Base-by-base conservation (phyloP, 495 filamentous ascomycete species). In the Poronia punctata region DNA sequence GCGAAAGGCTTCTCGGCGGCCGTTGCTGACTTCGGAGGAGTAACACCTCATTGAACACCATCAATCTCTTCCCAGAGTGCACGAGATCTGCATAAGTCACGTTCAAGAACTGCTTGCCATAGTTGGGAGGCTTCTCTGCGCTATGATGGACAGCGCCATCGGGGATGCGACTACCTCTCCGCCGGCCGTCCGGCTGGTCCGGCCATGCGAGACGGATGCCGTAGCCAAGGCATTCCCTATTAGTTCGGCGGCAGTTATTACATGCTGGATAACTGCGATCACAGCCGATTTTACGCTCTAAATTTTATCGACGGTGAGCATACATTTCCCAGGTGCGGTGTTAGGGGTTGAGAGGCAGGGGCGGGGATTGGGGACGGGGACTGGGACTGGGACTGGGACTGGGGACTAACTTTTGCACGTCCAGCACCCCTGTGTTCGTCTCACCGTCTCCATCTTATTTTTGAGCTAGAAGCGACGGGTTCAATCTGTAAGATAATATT, bases 261-360 rank as follows among this genome's bases (percentile, higher is more conserved):
- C 62, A 65, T 32, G 44, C 56, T 38, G 62, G 62, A 39, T 59
- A 46, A 28, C 45, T 48, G 40, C 54, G 61, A 50, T 65, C 62
- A 45, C 62, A 66, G 35, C 59, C 59, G 38, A 62, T 62, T 48
- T 62, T 62, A 42, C 59, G 59, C 25, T 51, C 59, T 62, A n/a
- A n/a, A n/a, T n/a, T n/a, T n/a, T n/a, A n/a, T n/a, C n/a, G n/a
- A n/a, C n/a, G n/a, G n/a, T 55, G 2, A 35, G 12, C 11, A 17
- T 7, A 27, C 24, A 7, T 7, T 7, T 27, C 24, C 7, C 7
- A 27, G 24, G 24, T 7, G n/a, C n/a, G 24, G 7, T n/a, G 7
- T 7, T n/a, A n/a, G n/a, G 24, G 7, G 24, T 27, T n/a, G 24
- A 7, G 24, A n/a, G 24, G 24, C n/a, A 27, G n/a, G n/a, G n/a